Base-by-base conservation (phyloP, 352 stramenopile species). In the Globisporangium nunn region DNA sequence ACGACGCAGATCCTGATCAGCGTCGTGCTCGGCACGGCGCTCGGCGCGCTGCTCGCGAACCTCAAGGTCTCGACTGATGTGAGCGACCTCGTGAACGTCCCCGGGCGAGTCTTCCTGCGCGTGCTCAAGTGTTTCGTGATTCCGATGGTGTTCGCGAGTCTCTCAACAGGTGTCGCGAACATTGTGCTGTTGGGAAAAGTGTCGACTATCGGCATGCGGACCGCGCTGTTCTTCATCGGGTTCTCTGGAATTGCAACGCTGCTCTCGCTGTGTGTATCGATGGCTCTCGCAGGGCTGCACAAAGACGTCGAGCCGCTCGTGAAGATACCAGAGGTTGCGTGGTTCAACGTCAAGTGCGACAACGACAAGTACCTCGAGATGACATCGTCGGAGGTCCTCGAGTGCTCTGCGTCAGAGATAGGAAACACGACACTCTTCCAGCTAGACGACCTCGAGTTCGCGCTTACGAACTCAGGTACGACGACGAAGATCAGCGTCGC, bases 111-210 rank as follows among this genome's bases (percentile, higher is more conserved):
- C 17, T 81, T 84, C 52, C 52, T 84, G 29, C 67, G 75, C 47
- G 51, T 78, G 17, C 61, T 84, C 35, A 77, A 78, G 52, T 79
- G 71, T 50, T 73, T 84, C 47, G 74, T 84, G 46, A 59, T 84
- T 30, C 79, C 76, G 18, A 86, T 88, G 76, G 72, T 88, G 3
- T 88, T 88, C 49, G 81, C 70, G 37, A 85, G 71, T 63, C 55
- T 88, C 37, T 66, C 77, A 7, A 84, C 77, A 4, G 75, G 74
- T 5, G 67, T 86, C 47, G 75, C 75, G 29, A 79, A 86, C 47
- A 81, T 89, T 46, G 77, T 89, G 33, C 56, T 85, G 39, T 65
- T 85, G 3, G 76, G 78, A 30, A 87, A 89, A 59, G 75, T 86
- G 15, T 85, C 73, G 1, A 67, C 71, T 1, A 66, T 89, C 28